Evolutionary conservation across 805 yeast genomes (phyloP).

Genomic region (Starmerella tilneyi): DNA sequence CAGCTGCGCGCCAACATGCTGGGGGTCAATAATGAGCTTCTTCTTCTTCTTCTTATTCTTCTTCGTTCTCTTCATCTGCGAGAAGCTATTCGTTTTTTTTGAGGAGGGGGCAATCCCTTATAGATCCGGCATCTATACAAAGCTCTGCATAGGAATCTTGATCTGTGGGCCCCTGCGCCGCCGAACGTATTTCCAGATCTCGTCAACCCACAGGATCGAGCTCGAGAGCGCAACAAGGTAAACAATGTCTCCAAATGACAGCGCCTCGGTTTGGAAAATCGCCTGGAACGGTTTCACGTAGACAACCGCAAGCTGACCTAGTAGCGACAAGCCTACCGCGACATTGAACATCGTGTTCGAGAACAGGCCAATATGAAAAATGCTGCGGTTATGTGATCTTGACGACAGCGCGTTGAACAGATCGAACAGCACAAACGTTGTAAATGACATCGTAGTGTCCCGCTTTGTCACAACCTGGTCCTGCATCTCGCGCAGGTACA

Average conservation of each 20-base stretch:
- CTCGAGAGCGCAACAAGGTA: conserved; percentile 58
- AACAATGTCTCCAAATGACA: conserved; percentile 57
- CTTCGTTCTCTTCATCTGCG: no score
- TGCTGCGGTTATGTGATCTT: conserved; percentile 76
- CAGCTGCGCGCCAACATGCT: no score
- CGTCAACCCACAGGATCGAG: conserved; percentile 79
- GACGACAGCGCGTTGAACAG: conserved; percentile 95
- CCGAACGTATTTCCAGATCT: conserved; percentile 49
- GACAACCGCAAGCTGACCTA: conserved; percentile 89
- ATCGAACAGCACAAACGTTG: conserved; percentile 90
- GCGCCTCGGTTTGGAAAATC: conserved; percentile 90
- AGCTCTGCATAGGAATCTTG: conserved; percentile 9
- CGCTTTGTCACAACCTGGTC: conserved; percentile 77
- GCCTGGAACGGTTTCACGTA: conserved; percentile 87
- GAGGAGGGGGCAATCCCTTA: no score
- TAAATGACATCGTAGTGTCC: conserved; percentile 98
- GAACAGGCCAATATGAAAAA: conserved; percentile 67
- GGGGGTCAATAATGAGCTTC: no score
- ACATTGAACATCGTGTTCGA: conserved; percentile 82
- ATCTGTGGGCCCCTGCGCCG: conserved; percentile 12
- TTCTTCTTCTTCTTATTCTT: no score
- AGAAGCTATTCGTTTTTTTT: background rate
- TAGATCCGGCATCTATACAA: conserved; percentile 7
- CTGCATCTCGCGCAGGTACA: conserved; percentile 77
- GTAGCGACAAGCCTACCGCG: conserved; percentile 76